phyloP scores from a whole-genome alignment of 2,329 filamentous ascomycete genomes.

The Penicillium freii region DNA sequence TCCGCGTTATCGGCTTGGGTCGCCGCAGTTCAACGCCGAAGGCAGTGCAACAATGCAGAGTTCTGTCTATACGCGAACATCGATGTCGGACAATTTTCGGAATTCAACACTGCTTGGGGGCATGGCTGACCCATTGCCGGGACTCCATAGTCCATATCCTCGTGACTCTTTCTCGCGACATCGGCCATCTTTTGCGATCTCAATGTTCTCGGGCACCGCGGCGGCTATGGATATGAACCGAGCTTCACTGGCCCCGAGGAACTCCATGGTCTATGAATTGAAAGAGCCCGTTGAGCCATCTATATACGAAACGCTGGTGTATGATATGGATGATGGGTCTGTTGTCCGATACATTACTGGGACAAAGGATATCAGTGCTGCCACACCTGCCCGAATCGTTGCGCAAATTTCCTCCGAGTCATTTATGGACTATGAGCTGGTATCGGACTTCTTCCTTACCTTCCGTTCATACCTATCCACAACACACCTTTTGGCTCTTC shows the following conservation, averaged over 20 bases:
- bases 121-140: slow-evolving; percentile 26
- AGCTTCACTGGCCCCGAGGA: slow-evolving; percentile 37
- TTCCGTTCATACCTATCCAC: slow-evolving; percentile 83
- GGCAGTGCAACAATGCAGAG: slow-evolving; percentile 76
- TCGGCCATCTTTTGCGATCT: slow-evolving; percentile 37
- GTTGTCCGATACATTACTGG: slow-evolving; percentile 77
- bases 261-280: slow-evolving; percentile 45
- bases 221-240: slow-evolving; percentile 32
- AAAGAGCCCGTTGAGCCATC: slow-evolving; percentile 61
- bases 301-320: slow-evolving; percentile 79
- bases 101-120: slow-evolving; percentile 58
- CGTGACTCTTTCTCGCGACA: slow-evolving; percentile 26
- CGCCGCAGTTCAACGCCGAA: slow-evolving; percentile 72
- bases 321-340: slow-evolving; percentile 75
- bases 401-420: slow-evolving; percentile 95
- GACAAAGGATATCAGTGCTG: slow-evolving; percentile 75
- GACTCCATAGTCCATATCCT: slow-evolving; percentile 26
- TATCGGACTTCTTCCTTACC: slow-evolving; percentile 97
- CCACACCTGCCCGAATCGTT: slow-evolving; percentile 84
- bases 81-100: slow-evolving; percentile 66
- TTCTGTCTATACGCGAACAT: slow-evolving; percentile 70
- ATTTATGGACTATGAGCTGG: slow-evolving; percentile 93
- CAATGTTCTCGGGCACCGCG: slow-evolving; percentile 37
- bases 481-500: slow-evolving; percentile 73
- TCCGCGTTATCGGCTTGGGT: slow-evolving; percentile 79